A percentile compares a stretch with the other conserved stretches of the same genome.
Conservation (phyloP, 2,329 filamentous ascomycete species). For the Lachnellula occidentalis region DNA sequence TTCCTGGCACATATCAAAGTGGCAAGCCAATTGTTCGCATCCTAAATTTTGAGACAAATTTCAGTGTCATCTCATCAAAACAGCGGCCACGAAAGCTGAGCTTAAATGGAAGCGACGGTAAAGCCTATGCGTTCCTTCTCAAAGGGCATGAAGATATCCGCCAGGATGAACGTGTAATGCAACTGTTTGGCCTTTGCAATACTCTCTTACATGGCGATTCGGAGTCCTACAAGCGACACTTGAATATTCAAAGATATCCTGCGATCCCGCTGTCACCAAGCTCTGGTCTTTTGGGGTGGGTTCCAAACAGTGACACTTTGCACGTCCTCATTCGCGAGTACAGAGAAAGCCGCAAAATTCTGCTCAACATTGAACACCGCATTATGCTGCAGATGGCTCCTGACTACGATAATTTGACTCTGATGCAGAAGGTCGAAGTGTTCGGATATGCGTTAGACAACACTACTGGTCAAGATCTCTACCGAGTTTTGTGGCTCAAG, state of each 20-base stretch:
- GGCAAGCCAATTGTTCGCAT: slow-evolving; percentile 75
- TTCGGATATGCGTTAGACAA: slow-evolving; percentile 99
- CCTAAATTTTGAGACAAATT: slow-evolving; percentile 80
- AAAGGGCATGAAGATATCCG: slow-evolving; percentile 99
- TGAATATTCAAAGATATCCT: slow-evolving; percentile 92
- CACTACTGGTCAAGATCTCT: slow-evolving; percentile 96
- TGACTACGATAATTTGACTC: slow-evolving; percentile 94
- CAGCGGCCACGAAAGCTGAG: slow-evolving; percentile 89
- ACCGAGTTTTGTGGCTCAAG: slow-evolving; percentile 97
- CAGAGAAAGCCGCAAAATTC: slow-evolving; percentile 90
- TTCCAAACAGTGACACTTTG: slow-evolving; percentile 94
- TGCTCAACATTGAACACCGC: slow-evolving; percentile 97
- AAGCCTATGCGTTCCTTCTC: slow-evolving; percentile 78
- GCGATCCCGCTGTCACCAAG: slow-evolving; percentile 97
- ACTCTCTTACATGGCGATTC: slow-evolving; percentile 89
- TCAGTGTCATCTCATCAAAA: slow-evolving; percentile 93
- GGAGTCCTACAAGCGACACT: slow-evolving; percentile 93
- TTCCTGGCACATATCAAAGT: slow-evolving; percentile 91
- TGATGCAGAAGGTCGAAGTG: slow-evolving; percentile 99
- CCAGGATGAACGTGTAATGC: slow-evolving; percentile 99
- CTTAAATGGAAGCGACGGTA: slow-evolving; percentile 83
- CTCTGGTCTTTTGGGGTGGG: slow-evolving; percentile 92
- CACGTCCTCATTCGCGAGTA: slow-evolving; percentile 97
- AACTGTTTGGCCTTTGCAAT: slow-evolving; percentile 96
- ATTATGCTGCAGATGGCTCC: slow-evolving; percentile 99